phyloP scores from a whole-genome alignment of 2,329 filamentous ascomycete species.

The Xylariaceae sp. region DNA sequence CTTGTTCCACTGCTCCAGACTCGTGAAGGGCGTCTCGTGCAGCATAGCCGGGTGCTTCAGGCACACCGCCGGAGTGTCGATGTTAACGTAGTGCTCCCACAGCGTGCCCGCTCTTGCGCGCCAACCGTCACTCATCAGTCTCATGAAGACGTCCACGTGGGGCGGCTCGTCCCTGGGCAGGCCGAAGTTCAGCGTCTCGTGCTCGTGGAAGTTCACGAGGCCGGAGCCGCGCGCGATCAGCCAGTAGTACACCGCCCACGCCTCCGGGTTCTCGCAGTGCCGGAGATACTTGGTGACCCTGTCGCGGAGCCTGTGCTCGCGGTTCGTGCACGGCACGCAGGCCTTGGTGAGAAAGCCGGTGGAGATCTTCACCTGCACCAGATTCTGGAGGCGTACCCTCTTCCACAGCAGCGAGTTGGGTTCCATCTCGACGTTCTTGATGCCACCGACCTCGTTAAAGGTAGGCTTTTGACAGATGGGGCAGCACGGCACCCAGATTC shows the following conservation, averaged over 20 bases:
- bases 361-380: constrained; percentile 5
- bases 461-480: constrained; percentile 10
- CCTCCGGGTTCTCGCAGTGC: constrained; percentile 1
- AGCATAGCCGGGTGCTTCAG: constrained; percentile 1
- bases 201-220: constrained; percentile 9
- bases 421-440: constrained; percentile 14
- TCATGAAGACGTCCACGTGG: constrained; percentile 1
- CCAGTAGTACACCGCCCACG: constrained; percentile 16
- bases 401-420: constrained; percentile 10
- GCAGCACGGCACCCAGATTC: constrained; percentile 14
- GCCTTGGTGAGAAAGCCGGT: constrained; percentile 15
- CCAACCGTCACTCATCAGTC: constrained; percentile 14
- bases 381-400: neutral
- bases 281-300: constrained; percentile 7
- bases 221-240: constrained; percentile 8
- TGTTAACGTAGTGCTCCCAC: constrained; percentile 8
- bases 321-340: constrained; percentile 11
- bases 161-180: constrained; percentile 6
- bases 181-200: constrained; percentile 7
- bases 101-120: constrained; percentile 8
- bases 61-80: neutral
- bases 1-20: constrained; percentile 9
- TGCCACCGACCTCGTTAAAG: constrained; percentile 3
- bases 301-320: constrained; percentile 9
- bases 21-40: constrained; percentile 6